Conservation (phyloP, 495 filamentous ascomycete genomes). For the Aspergillus homomorphus region DNA sequence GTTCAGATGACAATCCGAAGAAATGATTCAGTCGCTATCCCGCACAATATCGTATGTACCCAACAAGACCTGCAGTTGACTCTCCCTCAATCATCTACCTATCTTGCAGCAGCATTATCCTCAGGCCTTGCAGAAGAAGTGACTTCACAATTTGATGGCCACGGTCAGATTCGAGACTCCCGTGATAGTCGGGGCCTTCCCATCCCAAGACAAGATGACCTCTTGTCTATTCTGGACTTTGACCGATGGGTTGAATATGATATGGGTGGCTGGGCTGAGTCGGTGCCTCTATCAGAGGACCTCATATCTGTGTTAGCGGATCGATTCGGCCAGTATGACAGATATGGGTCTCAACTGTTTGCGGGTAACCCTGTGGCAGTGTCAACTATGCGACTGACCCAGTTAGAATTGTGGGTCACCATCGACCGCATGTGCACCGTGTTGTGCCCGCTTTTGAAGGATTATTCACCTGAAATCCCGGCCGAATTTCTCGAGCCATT, state of each 20-base stretch:
- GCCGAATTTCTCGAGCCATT: constrained; percentile 39
- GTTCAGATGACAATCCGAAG: constrained; percentile 1
- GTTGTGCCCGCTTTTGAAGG: constrained; percentile 37
- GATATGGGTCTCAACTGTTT: constrained; percentile 33
- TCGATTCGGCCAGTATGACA: constrained; percentile 30
- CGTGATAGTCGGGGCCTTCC: constrained; percentile 8
- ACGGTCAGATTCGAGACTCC: constrained; percentile 7
- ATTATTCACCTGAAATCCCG: constrained; percentile 51
- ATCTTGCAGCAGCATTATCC: constrained; percentile 9
- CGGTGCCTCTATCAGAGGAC: constrained; percentile 16
- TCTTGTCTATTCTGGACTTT: constrained; percentile 19
- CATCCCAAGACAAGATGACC: constrained; percentile 11
- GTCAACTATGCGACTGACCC: constrained; percentile 55
- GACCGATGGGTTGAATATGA: constrained; percentile 41
- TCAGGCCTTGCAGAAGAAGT: not conserved
- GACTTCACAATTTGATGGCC: constrained; percentile 8
- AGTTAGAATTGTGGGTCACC: constrained; percentile 60
- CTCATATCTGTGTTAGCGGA: constrained; percentile 21
- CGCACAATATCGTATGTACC: not conserved
- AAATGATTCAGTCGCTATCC: not conserved
- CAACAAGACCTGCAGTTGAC: constrained; percentile 17
- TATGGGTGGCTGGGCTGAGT: constrained; percentile 28
- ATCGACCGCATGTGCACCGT: constrained; percentile 48
- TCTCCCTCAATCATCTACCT: constrained; percentile 8
- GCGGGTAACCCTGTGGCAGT: constrained; percentile 40